phyloP scores from a whole-genome alignment of 2,329 filamentous ascomycete species.

The Apiospora aurea region DNA sequence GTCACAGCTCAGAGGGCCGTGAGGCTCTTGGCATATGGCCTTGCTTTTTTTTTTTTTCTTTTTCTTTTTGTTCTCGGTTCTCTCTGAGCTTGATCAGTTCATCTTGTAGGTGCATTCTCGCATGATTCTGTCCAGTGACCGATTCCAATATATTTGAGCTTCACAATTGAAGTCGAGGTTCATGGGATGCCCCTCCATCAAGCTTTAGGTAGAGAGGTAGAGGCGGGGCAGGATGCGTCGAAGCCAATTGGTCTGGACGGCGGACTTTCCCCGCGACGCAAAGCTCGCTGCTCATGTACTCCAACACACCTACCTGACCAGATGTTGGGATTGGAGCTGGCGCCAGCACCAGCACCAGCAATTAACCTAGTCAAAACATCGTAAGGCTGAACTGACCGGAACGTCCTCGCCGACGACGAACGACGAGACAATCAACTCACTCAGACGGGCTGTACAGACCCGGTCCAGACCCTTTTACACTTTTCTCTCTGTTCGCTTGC shows the following conservation, averaged over 20 bases:
- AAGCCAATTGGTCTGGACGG: background rate
- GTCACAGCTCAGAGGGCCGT: conserved; percentile 1
- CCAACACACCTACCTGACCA: conserved; percentile 20
- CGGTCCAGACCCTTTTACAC: conserved; percentile 4
- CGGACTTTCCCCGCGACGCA: conserved; percentile 8
- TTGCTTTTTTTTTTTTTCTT: background rate
- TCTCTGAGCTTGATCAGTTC: background rate
- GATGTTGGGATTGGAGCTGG: background rate
- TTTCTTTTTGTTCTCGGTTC: background rate
- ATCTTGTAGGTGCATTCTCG: no score
- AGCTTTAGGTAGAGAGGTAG: background rate
- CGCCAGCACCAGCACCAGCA: background rate
- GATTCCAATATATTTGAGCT: background rate
- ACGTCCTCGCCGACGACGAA: background rate
- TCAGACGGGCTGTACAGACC: background rate
- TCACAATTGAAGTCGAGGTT: background rate
- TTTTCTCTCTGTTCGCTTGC: background rate
- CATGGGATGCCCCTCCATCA: background rate
- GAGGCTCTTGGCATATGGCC: conserved; percentile 6
- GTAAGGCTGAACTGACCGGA: conserved; percentile 2
- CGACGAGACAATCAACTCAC: background rate
- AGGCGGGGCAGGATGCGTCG: background rate
- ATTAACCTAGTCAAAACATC: background rate
- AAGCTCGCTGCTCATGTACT: background rate
- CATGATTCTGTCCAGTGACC: no score